These are phyloP conservation scores for Boeremia exigua DNA, from an alignment of 2,329 filamentous ascomycete species.

Conservation along the genomic window DNA sequence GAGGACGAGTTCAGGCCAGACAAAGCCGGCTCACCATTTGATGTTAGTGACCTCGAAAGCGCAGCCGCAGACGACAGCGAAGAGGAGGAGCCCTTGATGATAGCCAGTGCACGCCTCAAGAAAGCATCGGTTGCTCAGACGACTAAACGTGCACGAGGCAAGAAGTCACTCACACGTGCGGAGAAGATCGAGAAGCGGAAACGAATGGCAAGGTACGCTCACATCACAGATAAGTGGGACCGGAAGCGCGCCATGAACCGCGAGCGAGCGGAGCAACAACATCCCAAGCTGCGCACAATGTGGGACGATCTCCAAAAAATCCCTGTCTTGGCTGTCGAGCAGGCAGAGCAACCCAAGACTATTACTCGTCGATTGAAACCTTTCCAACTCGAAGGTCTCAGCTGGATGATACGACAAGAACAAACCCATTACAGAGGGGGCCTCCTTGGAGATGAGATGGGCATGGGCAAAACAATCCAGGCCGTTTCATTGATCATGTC, in stretches of 20 bases:
- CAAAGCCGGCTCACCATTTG: slow-evolving; percentile 27
- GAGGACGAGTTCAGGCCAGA: slow-evolving; percentile 37
- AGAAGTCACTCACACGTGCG: slow-evolving; percentile 35
- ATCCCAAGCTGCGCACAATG: slow-evolving; percentile 83
- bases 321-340: slow-evolving; percentile 68
- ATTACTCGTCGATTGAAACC: slow-evolving; percentile 88
- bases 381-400: slow-evolving; percentile 90
- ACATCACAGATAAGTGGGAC: slow-evolving; percentile 50
- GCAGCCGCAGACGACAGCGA: slow-evolving; percentile 34
- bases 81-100: slow-evolving; percentile 35
- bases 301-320: slow-evolving; percentile 77
- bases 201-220: slow-evolving; percentile 36
- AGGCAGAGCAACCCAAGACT: slow-evolving; percentile 72
- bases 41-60: slow-evolving; percentile 22
- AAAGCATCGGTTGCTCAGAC: slow-evolving; percentile 15
- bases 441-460: slow-evolving; percentile 96
- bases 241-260: slow-evolving; percentile 61
- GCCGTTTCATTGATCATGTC: slow-evolving; percentile 98
- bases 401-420: slow-evolving; percentile 95
- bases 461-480: slow-evolving; percentile 97
- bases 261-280: slow-evolving; percentile 72
- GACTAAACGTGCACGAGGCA: slow-evolving; percentile 23
- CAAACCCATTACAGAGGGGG: slow-evolving; percentile 84
- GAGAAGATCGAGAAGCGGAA: slow-evolving; percentile 28
- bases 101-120: slow-evolving; percentile 25